Evolutionary conservation across 257 asterid species (phyloP).

Genomic region (Lycium barbarum): DNA sequence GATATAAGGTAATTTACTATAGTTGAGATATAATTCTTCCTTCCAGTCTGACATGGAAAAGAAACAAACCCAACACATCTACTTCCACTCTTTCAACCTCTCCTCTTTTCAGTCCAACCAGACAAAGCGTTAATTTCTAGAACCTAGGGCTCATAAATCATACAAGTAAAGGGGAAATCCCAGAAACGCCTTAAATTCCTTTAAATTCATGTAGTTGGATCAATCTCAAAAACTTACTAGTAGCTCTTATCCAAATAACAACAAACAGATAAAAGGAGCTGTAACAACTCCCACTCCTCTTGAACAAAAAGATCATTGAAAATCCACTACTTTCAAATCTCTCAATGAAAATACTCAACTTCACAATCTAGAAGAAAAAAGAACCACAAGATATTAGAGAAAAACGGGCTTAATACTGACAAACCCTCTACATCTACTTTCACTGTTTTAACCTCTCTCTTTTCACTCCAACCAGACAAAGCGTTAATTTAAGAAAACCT

Average conservation of each 20-base stretch:
- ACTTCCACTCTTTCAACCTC: background rate
- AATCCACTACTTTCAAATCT: constrained; percentile 5
- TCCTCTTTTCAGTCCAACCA: background rate
- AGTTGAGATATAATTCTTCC: constrained; percentile 2
- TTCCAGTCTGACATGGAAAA: background rate
- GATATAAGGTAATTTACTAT: background rate
- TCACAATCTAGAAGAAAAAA: background rate
- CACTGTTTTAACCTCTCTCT: no score
- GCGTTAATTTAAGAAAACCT: background rate
- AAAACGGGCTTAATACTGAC: constrained; percentile 24
- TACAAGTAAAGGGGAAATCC: background rate
- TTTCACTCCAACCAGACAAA: no score
- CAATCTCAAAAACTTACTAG: background rate
- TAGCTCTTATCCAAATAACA: background rate
- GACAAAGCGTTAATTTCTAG: background rate
- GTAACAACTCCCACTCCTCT: background rate
- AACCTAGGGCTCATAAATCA: constrained; percentile 18
- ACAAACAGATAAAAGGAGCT: background rate
- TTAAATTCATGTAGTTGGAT: constrained; percentile 5
- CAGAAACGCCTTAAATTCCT: constrained; percentile 12
- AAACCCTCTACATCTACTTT: no score
- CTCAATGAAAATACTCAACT: background rate
- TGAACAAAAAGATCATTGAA: constrained; percentile 4
- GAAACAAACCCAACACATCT: constrained; percentile 19
- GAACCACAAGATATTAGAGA: background rate